phyloP scores from a whole-genome alignment of 345 rosid species.

The Combretum micranthum region DNA sequence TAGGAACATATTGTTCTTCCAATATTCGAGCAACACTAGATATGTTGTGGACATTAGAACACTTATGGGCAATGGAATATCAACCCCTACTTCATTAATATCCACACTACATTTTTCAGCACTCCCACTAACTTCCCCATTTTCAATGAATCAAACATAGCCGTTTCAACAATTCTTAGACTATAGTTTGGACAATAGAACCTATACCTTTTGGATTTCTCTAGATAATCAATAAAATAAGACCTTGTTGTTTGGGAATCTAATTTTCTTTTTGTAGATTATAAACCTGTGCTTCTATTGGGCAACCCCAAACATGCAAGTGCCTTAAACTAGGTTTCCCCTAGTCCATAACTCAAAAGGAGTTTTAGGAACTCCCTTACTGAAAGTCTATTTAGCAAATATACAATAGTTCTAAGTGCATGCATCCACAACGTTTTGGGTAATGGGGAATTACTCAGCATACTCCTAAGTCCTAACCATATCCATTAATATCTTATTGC shows the following conservation, averaged over 20 bases:
- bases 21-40: too few relatives aligned
- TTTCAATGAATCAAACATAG: conserved; percentile 1
- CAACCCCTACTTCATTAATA: too few relatives aligned
- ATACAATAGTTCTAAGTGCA: neutral
- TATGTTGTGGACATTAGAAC: too few relatives aligned
- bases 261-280: conserved; percentile 7
- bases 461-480: too few relatives aligned
- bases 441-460: neutral
- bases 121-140: conserved; percentile 5
- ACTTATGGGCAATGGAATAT: too few relatives aligned
- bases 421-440: neutral
- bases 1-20: too few relatives aligned
- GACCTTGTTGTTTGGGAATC: neutral
- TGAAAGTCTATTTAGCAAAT: too few relatives aligned
- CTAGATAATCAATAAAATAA: conserved; percentile 1
- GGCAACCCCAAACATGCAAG: conserved; percentile 10
- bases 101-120: too few relatives aligned
- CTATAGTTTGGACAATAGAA: neutral
- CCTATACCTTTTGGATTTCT: conserved; percentile 2
- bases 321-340: conserved; percentile 3
- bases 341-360: neutral
- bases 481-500: too few relatives aligned
- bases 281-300: neutral
- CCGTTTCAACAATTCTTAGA: conserved; percentile 3
- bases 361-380: conserved; percentile 8